Evolutionary conservation across 2,329 filamentous ascomycete genomes (phyloP).

Genomic region (Penicillium palitans): DNA sequence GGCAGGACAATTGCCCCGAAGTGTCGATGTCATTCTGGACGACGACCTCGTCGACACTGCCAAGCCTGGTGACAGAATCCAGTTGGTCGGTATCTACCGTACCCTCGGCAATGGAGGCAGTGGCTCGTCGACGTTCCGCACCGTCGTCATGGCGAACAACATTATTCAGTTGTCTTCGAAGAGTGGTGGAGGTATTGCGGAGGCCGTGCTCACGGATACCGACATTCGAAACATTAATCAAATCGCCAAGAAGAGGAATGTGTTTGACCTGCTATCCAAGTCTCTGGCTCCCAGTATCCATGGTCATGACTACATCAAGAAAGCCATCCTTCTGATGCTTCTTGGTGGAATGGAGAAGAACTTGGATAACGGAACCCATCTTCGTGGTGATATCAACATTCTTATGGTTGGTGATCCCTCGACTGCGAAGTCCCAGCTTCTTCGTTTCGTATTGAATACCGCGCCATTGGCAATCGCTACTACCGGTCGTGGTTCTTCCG

Average conservation of each 20-base stretch:
- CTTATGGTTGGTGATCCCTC: slow-evolving; percentile 99
- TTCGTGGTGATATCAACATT: slow-evolving; percentile 98
- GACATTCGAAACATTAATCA: slow-evolving; percentile 99
- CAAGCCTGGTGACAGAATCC: slow-evolving; percentile 93
- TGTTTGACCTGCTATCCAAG: slow-evolving; percentile 90
- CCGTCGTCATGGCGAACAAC: slow-evolving; percentile 90
- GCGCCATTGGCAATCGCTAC: slow-evolving; percentile 95
- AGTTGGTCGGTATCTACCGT: slow-evolving; percentile 93
- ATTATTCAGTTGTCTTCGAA: slow-evolving; percentile 93
- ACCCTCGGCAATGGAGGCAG: slow-evolving; percentile 89
- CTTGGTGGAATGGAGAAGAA: slow-evolving; percentile 98
- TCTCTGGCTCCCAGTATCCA: slow-evolving; percentile 96
- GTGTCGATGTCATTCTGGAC: slow-evolving; percentile 94
- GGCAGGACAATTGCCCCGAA: slow-evolving; percentile 89
- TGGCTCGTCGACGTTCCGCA: slow-evolving; percentile 92
- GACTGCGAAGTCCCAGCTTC: slow-evolving; percentile 95
- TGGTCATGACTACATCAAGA: slow-evolving; percentile 96
- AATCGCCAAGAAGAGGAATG: slow-evolving; percentile 86
- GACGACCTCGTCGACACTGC: slow-evolving; percentile 93
- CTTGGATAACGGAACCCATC: slow-evolving; percentile 92
- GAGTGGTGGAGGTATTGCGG: slow-evolving; percentile 88
- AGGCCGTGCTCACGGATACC: slow-evolving; percentile 88
- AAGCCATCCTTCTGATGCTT: slow-evolving; percentile 92
- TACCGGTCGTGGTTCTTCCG: slow-evolving; percentile 92
- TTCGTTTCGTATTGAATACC: slow-evolving; percentile 96